A percentile compares a stretch with the other conserved stretches of the same genome.
Conservation (phyloP, 2,329 filamentous ascomycete species). For the Clonostachys sp. region DNA sequence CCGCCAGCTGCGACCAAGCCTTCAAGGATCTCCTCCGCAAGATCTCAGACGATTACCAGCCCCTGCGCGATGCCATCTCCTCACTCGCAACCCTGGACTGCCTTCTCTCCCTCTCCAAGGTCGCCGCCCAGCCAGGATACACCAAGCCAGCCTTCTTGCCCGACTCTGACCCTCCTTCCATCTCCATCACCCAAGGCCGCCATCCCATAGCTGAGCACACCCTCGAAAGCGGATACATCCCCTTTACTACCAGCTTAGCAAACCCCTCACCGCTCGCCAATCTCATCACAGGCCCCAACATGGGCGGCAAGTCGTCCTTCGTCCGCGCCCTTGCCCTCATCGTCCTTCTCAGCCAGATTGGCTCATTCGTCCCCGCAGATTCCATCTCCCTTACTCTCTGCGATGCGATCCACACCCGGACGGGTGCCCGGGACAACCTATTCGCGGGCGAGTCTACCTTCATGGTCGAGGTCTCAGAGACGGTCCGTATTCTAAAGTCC, state of each 20-base stretch:
- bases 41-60: constrained; percentile 81
- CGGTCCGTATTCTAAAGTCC: constrained; percentile 82
- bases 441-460: constrained; percentile 93
- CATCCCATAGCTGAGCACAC: constrained; percentile 96
- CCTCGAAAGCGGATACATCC: constrained; percentile 81
- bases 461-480: constrained; percentile 96
- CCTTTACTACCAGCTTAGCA: constrained; percentile 76
- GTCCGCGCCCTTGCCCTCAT: constrained; percentile 90
- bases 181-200: constrained; percentile 62
- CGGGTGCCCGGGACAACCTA: constrained; percentile 95
- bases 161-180: constrained; percentile 58
- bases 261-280: constrained; percentile 65
- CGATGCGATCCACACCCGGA: constrained; percentile 91
- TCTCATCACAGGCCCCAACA: constrained; percentile 94
- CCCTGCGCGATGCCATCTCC: constrained; percentile 82
- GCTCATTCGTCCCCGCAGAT: constrained; percentile 84
- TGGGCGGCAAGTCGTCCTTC: constrained; percentile 98
- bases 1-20: constrained; percentile 83
- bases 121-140: constrained; percentile 86
- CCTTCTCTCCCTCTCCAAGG: constrained; percentile 76
- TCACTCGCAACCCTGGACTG: constrained; percentile 86
- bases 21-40: constrained; percentile 68
- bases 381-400: constrained; percentile 72
- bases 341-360: constrained; percentile 89
- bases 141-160: constrained; percentile 66